Conservation (phyloP, 2,329 filamentous ascomycete genomes). For the Penicillium oxalicum region DNA sequence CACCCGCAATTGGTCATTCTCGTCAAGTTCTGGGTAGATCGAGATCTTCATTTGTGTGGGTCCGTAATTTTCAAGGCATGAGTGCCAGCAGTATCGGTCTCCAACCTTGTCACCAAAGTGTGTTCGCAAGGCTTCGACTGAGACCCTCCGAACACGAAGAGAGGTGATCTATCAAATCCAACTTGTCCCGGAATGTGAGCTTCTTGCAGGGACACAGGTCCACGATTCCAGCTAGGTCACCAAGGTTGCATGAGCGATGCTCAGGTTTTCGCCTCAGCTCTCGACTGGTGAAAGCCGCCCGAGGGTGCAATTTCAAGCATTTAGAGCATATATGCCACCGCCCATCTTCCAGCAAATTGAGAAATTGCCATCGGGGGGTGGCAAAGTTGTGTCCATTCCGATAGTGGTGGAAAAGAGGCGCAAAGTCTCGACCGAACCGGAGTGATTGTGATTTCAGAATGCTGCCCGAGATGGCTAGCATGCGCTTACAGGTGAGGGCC, state of each 20-base stretch:
- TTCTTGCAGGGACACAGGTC: constrained; percentile 39
- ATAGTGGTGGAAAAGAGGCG: constrained; percentile 37
- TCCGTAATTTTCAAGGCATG: constrained; percentile 32
- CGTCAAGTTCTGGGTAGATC: constrained; percentile 31
- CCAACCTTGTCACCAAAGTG: constrained; percentile 26
- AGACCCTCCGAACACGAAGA: constrained; percentile 26
- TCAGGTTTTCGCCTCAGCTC: constrained; percentile 32
- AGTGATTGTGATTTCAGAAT: constrained; percentile 29
- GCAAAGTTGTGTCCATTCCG: constrained; percentile 33
- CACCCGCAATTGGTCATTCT: constrained; percentile 27
- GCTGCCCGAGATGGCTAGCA: constrained; percentile 29
- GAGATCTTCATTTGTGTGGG: constrained; percentile 31
- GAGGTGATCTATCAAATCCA: constrained; percentile 30
- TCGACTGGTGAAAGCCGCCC: constrained; percentile 26
- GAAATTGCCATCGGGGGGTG: constrained; percentile 33
- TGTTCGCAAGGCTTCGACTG: constrained; percentile 20
- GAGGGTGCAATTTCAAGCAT: constrained; percentile 37
- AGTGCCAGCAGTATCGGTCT: constrained; percentile 35
- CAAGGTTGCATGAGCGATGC: constrained; percentile 29
- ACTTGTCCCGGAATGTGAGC: constrained; percentile 34
- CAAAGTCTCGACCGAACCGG: constrained; percentile 35
- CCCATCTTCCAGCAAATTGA: constrained; percentile 31
- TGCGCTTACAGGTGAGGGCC: constrained; percentile 35
- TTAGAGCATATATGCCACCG: constrained; percentile 34
- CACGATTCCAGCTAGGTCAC: constrained; percentile 32